A percentile compares a stretch with the other conserved stretches of the same genome.
These are phyloP conservation scores for Tillandsia leiboldiana DNA, from an alignment of 176 grass and related monocot genomes.

Conservation along the genomic window DNA sequence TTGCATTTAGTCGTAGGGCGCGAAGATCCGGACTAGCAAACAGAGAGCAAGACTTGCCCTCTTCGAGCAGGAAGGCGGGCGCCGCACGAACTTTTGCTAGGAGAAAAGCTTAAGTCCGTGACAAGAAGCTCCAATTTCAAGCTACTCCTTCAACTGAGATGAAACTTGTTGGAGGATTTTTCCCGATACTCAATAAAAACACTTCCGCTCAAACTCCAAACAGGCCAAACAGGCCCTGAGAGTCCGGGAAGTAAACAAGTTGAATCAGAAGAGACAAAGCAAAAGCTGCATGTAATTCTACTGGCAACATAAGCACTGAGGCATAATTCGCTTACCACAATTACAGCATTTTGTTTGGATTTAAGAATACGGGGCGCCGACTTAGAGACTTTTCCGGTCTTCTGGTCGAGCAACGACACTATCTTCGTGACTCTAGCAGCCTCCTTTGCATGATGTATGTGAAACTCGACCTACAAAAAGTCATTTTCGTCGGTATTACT, in stretches of 20 bases:
- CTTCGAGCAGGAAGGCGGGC: too few species aligned
- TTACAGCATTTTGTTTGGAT: constrained; percentile 72
- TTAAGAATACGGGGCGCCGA: constrained; percentile 72
- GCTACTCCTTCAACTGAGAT: too few species aligned
- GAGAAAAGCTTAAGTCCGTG: too few species aligned
- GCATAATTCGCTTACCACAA: constrained; percentile 42
- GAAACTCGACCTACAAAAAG: constrained; percentile 66
- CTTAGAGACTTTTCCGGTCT: constrained; percentile 67
- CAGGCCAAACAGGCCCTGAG: too few species aligned
- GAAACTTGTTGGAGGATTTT: too few species aligned
- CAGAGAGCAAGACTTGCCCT: too few species aligned
- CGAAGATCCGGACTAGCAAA: too few species aligned
- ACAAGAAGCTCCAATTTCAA: too few species aligned
- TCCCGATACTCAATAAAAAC: too few species aligned
- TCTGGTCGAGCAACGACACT: constrained; percentile 63
- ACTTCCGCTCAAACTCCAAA: too few species aligned
- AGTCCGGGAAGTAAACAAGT: background rate
- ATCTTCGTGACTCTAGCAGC: constrained; percentile 72
- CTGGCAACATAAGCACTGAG: background rate
- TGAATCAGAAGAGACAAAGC: background rate
- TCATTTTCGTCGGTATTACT: background rate
- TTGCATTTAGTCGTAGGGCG: too few species aligned
- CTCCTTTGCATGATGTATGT: constrained; percentile 95
- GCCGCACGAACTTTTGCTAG: too few species aligned
- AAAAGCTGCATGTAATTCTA: background rate